Conservation (phyloP, 148 eudicot genomes). For the Polygonum maritimum region DNA sequence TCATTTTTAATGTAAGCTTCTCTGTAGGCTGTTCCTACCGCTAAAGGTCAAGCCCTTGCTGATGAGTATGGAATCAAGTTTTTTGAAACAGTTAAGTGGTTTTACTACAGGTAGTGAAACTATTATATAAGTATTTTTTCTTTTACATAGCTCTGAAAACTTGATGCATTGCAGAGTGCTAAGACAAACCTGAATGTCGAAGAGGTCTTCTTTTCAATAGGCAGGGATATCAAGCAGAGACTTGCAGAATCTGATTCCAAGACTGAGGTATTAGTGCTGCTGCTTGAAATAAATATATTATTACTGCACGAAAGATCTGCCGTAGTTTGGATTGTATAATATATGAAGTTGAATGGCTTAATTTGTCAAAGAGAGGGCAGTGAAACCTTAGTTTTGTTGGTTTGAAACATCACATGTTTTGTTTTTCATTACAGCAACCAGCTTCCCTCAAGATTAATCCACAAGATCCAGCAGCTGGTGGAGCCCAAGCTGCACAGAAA, state of each 20-base stretch:
- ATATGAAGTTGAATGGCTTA: neutral
- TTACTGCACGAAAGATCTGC: neutral
- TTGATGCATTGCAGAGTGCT: conserved; percentile 11
- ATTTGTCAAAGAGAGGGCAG: neutral
- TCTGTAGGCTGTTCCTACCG: conserved; percentile 12
- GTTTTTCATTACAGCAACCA: neutral
- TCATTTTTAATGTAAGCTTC: neutral
- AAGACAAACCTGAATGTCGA: conserved; percentile 13
- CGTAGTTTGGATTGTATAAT: neutral
- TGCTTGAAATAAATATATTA: neutral
- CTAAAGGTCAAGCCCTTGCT: conserved; percentile 16
- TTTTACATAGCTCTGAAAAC: neutral
- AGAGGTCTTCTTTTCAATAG: conserved; percentile 13
- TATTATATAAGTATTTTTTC: neutral
- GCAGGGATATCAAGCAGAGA: conserved; percentile 11
- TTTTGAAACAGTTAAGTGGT: conserved; percentile 14
- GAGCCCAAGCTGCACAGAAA: conserved; percentile 11
- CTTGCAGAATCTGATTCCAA: conserved; percentile 10
- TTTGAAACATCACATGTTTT: neutral
- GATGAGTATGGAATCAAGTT: conserved; percentile 12
- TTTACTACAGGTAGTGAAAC: neutral
- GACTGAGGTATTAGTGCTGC: conserved; percentile 10
- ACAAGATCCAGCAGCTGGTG: conserved; percentile 10
- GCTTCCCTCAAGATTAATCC: conserved; percentile 10
- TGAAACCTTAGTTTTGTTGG: neutral